phyloP scores from a whole-genome alignment of 2,329 filamentous ascomycete genomes.

The Aspergillus viridinutans region DNA sequence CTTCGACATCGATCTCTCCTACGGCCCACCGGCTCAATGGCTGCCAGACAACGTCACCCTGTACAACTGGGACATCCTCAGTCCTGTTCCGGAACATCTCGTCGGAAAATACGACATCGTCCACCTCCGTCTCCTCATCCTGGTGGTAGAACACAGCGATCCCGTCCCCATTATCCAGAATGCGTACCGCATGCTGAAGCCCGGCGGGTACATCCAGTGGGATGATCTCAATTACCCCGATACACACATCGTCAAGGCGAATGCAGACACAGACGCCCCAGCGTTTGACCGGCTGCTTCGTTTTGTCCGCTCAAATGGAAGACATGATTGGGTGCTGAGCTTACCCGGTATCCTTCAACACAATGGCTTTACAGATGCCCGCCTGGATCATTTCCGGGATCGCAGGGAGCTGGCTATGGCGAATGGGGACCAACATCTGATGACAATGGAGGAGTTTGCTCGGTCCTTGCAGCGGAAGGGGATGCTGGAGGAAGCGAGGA shows the following conservation, averaged over 20 bases:
- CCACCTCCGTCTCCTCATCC: constrained; percentile 14
- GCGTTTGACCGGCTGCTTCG: constrained; percentile 15
- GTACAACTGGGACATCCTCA: constrained; percentile 21
- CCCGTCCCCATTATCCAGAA: constrained; percentile 13
- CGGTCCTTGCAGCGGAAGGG: constrained; percentile 7
- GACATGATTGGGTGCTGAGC: constrained; percentile 19
- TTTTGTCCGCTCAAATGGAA: constrained; percentile 13
- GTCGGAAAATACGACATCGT: constrained; percentile 21
- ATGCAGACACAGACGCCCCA: constrained; percentile 4
- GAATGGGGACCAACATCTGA: constrained; percentile 15
- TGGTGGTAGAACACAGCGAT: constrained; percentile 10
- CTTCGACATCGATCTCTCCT: constrained; percentile 21
- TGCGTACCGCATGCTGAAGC: constrained; percentile 22
- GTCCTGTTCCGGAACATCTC: constrained; percentile 13
- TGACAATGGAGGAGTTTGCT: constrained; percentile 19
- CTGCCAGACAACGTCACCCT: constrained; percentile 12
- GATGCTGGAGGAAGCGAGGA: constrained; percentile 7
- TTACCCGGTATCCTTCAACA: constrained; percentile 10
- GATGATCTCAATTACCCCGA: constrained; percentile 23
- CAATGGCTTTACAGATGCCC: constrained; percentile 10
- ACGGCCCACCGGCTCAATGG: constrained; percentile 18
- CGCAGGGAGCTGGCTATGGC: constrained; percentile 9
- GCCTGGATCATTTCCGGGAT: constrained; percentile 12
- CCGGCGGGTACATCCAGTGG: constrained; percentile 28
- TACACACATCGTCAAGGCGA: constrained; percentile 12